Evolutionary conservation across 208 protist species (phyloP), one percentile per base, ranked within the genome.

Genomic region (Acanthamoeba healyi): DNA sequence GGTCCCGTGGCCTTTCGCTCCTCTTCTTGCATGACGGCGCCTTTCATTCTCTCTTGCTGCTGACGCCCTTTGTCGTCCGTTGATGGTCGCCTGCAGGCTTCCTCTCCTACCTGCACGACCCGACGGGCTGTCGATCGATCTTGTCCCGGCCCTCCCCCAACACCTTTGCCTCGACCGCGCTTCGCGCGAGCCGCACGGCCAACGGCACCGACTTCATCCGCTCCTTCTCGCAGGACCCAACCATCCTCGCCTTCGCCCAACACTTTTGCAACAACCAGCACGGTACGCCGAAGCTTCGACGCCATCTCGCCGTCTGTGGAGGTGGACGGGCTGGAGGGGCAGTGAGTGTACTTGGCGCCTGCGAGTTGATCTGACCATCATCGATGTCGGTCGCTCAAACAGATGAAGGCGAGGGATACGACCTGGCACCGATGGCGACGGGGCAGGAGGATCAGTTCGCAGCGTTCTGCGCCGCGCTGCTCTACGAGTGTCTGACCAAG

Each of bases 401-500:
- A n/a, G 79, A 87, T 24, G 44, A 61, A 17, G 40, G 44, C 24
- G 36, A 87, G 79, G 12, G n/a, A 17, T 22, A 61, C 36, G 40
- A n/a, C 22, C 14, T 19, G 72, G 36, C 10, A 34, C 72, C 7
- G 72, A 81, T 38, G 32, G 24, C n/a, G 79, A 36, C n/a, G 46
- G 82, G 24, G 26, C 24, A 15, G 38, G 40, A 26, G 29, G 44
- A 40, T 5, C 19, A 15, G 42, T 56, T 58, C 34, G 88, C 61
- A 22, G 10, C 49, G 56, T 91, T 49, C 10, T 67, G 44, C 36
- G 90, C 87, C 29, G 63, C 58, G 0, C 51, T 95, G 32, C 29
- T 96, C 0, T 95, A 94, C 72, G 89, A 96, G 84, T 95, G 95
- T 49, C 56, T 95, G 22, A 87, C 87, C 14, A 22, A 86, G 46